Conservation (phyloP, 345 rosid species). For the Eucalyptus pauciflora region DNA sequence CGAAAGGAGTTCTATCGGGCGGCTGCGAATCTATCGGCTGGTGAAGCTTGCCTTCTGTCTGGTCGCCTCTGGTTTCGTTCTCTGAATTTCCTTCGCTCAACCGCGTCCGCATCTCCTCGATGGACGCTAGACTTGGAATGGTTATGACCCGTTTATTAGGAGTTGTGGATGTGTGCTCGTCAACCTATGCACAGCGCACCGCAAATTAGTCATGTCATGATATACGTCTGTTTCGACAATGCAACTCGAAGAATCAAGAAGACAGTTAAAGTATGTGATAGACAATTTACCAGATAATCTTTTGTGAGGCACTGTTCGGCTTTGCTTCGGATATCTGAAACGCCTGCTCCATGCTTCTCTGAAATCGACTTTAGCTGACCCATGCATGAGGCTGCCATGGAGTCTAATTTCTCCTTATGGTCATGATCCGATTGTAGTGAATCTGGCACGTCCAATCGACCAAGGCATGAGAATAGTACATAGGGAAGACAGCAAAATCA, state of each 20-base stretch:
- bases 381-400: constrained; percentile 30
- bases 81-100: background rate
- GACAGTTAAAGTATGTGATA: too few species aligned
- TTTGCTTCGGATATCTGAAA: constrained; percentile 41
- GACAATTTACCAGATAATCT: constrained; percentile 58
- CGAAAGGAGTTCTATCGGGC: constrained; percentile 55
- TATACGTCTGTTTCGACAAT: background rate
- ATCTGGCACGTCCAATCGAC: constrained; percentile 22
- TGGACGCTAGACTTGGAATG: constrained; percentile 66
- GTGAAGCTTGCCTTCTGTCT: constrained; percentile 17
- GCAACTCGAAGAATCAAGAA: background rate
- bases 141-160: constrained; percentile 39
- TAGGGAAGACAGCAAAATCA: background rate
- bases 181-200: constrained; percentile 29
- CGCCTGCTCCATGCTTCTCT: constrained; percentile 47
- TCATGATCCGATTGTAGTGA: constrained; percentile 39
- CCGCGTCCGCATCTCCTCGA: constrained; percentile 53
- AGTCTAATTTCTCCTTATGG: constrained; percentile 42
- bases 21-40: constrained; percentile 4
- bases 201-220: background rate
- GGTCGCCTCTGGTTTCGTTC: constrained; percentile 9
- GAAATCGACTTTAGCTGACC: constrained; percentile 40
- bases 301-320: constrained; percentile 62
- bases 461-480: background rate
- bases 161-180: constrained; percentile 24